phyloP scores from a whole-genome alignment of 352 stramenopile genomes.

The Globisporangium alternatum region DNA sequence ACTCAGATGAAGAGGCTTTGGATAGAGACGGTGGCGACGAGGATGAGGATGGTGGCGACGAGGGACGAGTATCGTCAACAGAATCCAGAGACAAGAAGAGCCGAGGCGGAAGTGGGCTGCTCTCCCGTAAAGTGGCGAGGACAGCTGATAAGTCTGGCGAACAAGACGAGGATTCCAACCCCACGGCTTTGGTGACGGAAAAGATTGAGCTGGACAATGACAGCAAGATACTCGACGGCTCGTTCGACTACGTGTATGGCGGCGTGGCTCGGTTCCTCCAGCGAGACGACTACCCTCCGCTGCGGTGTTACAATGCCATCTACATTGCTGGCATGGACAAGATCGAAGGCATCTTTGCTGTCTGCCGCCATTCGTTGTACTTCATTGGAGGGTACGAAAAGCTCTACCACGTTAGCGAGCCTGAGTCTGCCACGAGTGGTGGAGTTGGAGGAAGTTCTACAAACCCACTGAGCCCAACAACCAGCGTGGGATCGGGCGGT shows the following conservation, averaged over 20 bases:
- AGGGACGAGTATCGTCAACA: not conserved
- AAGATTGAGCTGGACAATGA: conserved; percentile 21
- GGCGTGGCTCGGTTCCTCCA: conserved; percentile 60
- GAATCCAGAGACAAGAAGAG: not conserved
- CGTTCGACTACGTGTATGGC: conserved; percentile 50
- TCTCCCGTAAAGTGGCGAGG: not conserved
- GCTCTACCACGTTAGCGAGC: conserved; percentile 26
- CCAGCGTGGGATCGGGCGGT: not conserved
- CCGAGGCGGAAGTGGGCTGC: not conserved
- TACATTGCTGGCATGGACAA: conserved; percentile 64
- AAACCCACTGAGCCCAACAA: conserved; percentile 15
- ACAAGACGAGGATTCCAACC: conserved; percentile 9
- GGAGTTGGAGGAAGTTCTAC: conserved; percentile 3
- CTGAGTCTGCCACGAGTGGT: not conserved
- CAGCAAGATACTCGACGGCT: conserved; percentile 39
- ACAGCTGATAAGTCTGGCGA: conserved; percentile 1
- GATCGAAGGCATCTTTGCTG: conserved; percentile 47
- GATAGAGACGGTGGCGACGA: conserved; percentile 21
- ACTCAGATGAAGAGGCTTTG: conserved; percentile 35
- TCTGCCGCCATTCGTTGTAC: conserved; percentile 54
- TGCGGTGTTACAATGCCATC: conserved; percentile 52
- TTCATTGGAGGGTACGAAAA: conserved; percentile 71
- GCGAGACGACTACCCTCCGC: conserved; percentile 59
- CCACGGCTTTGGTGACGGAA: not conserved
- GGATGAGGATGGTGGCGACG: not conserved